Evolutionary conservation across 1,284 basidiomycete genomes (phyloP).

Genomic region (Puccinia polysora): DNA sequence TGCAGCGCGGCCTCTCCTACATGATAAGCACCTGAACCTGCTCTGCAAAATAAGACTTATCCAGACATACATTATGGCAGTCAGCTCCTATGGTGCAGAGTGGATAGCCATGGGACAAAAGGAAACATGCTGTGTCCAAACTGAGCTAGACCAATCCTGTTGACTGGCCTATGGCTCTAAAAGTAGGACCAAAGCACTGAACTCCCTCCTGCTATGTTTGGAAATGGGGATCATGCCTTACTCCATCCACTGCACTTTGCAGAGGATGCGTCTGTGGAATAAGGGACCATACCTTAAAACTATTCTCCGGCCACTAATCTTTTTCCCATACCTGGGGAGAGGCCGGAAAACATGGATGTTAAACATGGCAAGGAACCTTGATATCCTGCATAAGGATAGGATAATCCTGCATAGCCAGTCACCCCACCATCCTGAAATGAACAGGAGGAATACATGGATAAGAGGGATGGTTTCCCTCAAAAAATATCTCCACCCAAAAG

Average conservation of each 20-base stretch:
- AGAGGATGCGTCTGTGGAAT: not conserved
- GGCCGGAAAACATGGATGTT: not conserved
- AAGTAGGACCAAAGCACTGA: not conserved
- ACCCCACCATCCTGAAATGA: no score
- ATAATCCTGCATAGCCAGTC: no score
- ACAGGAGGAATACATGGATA: no score
- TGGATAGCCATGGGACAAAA: not conserved
- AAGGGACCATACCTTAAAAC: not conserved
- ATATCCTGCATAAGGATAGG: not conserved
- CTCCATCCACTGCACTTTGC: not conserved
- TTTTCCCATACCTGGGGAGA: not conserved
- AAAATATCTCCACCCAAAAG: no score
- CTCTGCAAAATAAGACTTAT: not conserved
- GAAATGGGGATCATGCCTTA: not conserved
- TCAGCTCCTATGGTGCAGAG: not conserved
- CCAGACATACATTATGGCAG: no score
- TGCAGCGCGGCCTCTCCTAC: not conserved
- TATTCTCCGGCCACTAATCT: not conserved
- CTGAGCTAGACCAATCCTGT: not conserved
- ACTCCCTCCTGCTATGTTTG: not conserved
- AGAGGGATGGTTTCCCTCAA: no score
- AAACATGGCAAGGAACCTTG: not conserved
- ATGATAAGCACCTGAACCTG: not conserved
- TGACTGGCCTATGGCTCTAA: not conserved
- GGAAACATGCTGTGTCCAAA: not conserved